These are phyloP conservation scores for Epichloe sylvatica DNA, from an alignment of 2,329 filamentous ascomycete genomes.

Conservation along the genomic window DNA sequence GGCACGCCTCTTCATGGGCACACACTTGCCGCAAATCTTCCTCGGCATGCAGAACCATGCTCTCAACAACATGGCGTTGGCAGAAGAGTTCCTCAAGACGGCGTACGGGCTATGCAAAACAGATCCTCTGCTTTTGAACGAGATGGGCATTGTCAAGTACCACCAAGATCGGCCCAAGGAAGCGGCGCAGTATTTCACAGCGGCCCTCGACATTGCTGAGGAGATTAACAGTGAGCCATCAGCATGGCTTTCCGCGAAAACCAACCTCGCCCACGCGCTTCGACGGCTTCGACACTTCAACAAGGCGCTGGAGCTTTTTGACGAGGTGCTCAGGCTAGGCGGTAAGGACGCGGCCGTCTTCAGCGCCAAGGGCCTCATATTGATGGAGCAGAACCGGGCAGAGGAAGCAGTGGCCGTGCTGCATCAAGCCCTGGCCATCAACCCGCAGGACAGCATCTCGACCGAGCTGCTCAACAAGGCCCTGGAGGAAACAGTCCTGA, in stretches of 20 bases:
- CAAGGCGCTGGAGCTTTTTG: conserved; percentile 66
- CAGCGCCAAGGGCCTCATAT: conserved; percentile 67
- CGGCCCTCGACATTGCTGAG: conserved; percentile 62
- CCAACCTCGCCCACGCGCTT: conserved; percentile 81
- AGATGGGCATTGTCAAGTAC: conserved; percentile 91
- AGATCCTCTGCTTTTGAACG: conserved; percentile 84
- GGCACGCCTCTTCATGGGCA: conserved; percentile 87
- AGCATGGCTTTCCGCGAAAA: conserved; percentile 71
- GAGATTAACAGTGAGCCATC: conserved; percentile 71
- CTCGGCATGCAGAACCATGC: conserved; percentile 97
- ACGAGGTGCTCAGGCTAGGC: conserved; percentile 71
- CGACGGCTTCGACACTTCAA: conserved; percentile 56
- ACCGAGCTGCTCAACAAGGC: conserved; percentile 65
- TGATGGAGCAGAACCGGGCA: conserved; percentile 60
- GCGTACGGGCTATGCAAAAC: conserved; percentile 71
- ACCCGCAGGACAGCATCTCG: conserved; percentile 67
- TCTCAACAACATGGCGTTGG: conserved; percentile 84
- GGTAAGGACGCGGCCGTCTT: conserved; percentile 70
- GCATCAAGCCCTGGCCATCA: conserved; percentile 70
- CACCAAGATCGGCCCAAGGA: conserved; percentile 69
- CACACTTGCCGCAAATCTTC: conserved; percentile 88
- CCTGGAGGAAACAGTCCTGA: conserved; percentile 44
- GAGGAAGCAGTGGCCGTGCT: conserved; percentile 70
- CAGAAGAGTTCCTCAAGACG: conserved; percentile 85
- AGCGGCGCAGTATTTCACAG: conserved; percentile 63